These are phyloP conservation scores for Metschnikowia corniflorae DNA, from an alignment of 805 yeast species.

Conservation along the genomic window DNA sequence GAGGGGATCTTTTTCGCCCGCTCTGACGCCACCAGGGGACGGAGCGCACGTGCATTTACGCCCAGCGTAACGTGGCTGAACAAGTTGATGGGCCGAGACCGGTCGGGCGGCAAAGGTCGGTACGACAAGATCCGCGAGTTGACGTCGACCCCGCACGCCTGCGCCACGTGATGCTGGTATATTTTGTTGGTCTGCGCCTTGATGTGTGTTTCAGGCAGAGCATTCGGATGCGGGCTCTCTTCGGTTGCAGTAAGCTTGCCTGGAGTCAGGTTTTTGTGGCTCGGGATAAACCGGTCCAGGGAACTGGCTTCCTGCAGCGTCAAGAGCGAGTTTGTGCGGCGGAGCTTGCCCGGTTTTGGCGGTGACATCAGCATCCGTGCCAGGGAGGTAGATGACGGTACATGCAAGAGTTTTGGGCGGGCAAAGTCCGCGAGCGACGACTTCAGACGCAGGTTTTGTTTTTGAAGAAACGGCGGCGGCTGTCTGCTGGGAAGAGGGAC, in stretches of 20 bases:
- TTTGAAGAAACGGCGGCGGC: constrained; percentile 11
- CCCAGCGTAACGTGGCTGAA: constrained; percentile 24
- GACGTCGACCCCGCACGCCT: constrained; percentile 87
- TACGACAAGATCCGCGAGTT: constrained; percentile 81
- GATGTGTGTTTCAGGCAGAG: constrained; percentile 53
- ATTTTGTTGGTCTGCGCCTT: constrained; percentile 51
- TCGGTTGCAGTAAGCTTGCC: constrained; percentile 34
- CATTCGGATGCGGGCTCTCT: constrained; percentile 41
- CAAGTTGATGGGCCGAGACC: constrained; percentile 34
- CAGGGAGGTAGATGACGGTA: constrained; percentile 2
- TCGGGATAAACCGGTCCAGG: constrained; percentile 42
- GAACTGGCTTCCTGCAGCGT: constrained; percentile 11
- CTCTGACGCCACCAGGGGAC: constrained; percentile 55
- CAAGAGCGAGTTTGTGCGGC: constrained; percentile 17
- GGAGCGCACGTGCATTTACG: constrained; percentile 13
- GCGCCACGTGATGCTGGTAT: constrained; percentile 81
- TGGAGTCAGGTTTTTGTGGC: constrained; percentile 37
- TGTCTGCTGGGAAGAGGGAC: constrained; percentile 5
- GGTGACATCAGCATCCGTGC: constrained; percentile 15
- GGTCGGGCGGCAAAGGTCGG: constrained; percentile 80
- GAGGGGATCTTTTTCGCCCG: constrained; percentile 76
- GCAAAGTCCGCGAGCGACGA: constrained; percentile 17
- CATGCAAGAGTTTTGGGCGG: constrained; percentile 10
- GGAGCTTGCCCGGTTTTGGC: constrained; percentile 19
- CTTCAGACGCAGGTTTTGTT: constrained; percentile 11